These are phyloP conservation scores for Aureobasidium namibiae DNA, from an alignment of 2,329 filamentous ascomycete genomes.

Conservation along the genomic window DNA sequence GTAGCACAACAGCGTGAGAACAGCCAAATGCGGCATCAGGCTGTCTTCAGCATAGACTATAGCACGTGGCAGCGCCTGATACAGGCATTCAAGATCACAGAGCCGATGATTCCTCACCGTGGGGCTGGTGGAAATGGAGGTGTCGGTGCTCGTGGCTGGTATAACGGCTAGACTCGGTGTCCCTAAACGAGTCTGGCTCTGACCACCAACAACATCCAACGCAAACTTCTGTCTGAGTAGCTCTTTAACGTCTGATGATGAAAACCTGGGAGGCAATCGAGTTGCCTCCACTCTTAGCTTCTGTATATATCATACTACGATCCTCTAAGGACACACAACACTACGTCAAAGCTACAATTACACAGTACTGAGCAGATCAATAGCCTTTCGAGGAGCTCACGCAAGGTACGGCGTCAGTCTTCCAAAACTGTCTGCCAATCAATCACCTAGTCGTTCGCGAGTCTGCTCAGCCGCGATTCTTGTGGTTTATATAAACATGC, in stretches of 20 bases:
- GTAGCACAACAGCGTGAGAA: slow-evolving; percentile 49
- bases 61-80: slow-evolving; percentile 73
- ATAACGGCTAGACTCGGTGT: slow-evolving; percentile 25
- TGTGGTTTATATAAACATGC: not conserved
- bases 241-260: not conserved
- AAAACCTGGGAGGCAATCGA: not conserved
- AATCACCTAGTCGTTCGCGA: too few relatives aligned
- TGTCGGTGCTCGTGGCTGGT: slow-evolving; percentile 57
- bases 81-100: slow-evolving; percentile 63
- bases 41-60: slow-evolving; percentile 82
- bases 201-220: not conserved
- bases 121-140: slow-evolving; percentile 43
- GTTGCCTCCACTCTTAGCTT: not conserved
- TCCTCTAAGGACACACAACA: not conserved
- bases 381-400: not conserved
- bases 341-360: not conserved
- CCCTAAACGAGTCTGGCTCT: not conserved
- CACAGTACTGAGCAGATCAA: not conserved
- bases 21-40: slow-evolving; percentile 59
- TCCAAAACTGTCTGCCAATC: not conserved
- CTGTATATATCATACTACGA: not conserved
- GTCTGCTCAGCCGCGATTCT: not conserved
- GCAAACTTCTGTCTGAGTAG: not conserved
- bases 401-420: not conserved
- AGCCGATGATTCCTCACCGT: slow-evolving; percentile 79